Percentiles rank a stretch among this genome's conserved stretches.
Conservation (phyloP, 139 green algal species). For the Chlamydomonas sp. region DNA sequence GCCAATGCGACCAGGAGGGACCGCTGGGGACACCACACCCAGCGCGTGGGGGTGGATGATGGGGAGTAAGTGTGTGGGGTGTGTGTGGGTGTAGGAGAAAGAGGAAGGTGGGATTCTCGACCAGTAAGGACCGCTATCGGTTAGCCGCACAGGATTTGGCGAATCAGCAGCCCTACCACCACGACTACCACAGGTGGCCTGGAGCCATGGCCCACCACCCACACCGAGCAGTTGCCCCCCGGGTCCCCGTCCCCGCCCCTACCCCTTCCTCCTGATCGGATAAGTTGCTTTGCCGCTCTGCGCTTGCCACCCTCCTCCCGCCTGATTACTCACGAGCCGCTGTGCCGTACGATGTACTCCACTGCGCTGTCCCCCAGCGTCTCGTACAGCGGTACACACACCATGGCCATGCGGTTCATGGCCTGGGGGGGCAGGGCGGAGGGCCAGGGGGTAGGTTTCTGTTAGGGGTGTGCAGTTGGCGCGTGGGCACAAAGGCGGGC, state of each 20-base stretch:
- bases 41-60: no score
- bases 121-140: no score
- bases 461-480: not conserved
- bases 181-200: not conserved
- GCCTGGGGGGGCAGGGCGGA: constrained; percentile 58
- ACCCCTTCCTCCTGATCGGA: not conserved
- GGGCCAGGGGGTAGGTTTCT: not conserved
- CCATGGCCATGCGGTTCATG: constrained; percentile 87
- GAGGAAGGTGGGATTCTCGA: no score
- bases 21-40: no score
- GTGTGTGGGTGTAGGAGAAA: no score
- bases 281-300: not conserved
- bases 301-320: not conserved
- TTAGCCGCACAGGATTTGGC: no score
- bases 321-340: constrained; percentile 8
- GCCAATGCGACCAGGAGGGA: no score
- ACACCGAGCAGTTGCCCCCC: no score
- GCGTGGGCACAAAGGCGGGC: not conserved
- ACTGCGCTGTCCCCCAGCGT: constrained; percentile 92
- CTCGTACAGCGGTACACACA: constrained; percentile 96
- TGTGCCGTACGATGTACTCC: constrained; percentile 92
- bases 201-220: no score
- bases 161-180: no score
- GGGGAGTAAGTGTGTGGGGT: no score
- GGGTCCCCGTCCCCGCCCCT: no score